Base-by-base conservation (phyloP, 2,329 filamentous ascomycete species). In the Penicillium sp. region DNA sequence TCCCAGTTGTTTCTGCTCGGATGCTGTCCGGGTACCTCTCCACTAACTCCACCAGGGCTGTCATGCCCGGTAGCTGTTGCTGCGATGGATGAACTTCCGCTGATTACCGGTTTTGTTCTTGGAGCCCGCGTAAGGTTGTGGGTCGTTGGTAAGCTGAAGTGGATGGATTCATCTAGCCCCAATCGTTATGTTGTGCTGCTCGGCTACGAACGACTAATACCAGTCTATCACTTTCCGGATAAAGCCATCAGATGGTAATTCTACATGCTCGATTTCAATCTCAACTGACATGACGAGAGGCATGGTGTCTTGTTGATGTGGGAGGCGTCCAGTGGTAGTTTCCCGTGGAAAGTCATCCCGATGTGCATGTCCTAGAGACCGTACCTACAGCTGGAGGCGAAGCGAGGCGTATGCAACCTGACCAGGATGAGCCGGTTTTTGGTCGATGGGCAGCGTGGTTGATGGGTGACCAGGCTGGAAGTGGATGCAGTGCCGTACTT, bases 371-470 rank as follows among this genome's bases (percentile, higher is more conserved):
- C 22, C 46, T 16, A 49, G 27, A 46, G 37, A 54, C 35, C 47
- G 66, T 66, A 62, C 63, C 60, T 66, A 61, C 61, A 61, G 58
- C 44, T 14, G 33, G 18, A 33, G 31, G 54, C 22, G 27, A 58
- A 52, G 46, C 49, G 47, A 56, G 58, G 37, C 31, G 31, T 50
- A 58, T 63, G 63, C 57, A 58, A 31, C n/a, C 10, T 54, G 51
- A 58, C 62, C 10, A 40, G 60, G 62, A 47, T 61, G 16, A 40
- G 7, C 49, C 58, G 7, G 55, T 52, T 62, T 35, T 11, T 63
- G 52, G 14, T 41, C 18, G 16, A 24, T 7, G 22, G 50, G 44
- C 19, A 60, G 59, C 50, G 50, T 64, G 60, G 56, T 64, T 55
- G 56, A 62, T 61, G 46, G 54, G 64, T 65, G 62, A 59, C 58